Evolutionary conservation across 2,329 filamentous ascomycete genomes (phyloP), one percentile per base, ranked within the genome.

Genomic region (Pseudogymnoascus destructans): DNA sequence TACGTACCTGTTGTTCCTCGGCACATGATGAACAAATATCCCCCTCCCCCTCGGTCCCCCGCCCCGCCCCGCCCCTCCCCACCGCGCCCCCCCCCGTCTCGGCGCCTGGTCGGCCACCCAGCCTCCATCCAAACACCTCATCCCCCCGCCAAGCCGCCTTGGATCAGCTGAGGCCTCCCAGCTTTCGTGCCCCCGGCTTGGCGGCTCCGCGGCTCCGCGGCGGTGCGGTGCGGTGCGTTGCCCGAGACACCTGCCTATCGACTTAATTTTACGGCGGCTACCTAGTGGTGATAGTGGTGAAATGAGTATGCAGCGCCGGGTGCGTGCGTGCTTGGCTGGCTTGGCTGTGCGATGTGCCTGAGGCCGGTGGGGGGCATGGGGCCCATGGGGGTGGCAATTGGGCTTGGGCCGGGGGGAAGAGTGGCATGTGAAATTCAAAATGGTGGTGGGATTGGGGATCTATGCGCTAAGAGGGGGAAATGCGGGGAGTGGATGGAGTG

Each of bases 401-500:
- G 36, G 17, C 36, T 40, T 40, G 36, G 36, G n/a, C n/a, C 36
- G 36, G 36, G 17, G 36, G 36, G 36, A 5, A 6, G 10, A 15
- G 42, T 49, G 42, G 42, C 42, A 49, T 49, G 42, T 49, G 42
- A 49, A 49, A 15, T 27, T 27, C 10, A 3, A 49, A 13, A 25
- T 49, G 13, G 38, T 40, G 36, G 27, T 33, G 32, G 38, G 38
- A 42, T 46, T 46, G 40, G 21, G 8, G 42, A 49, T 49, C 42
- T 27, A 27, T n/a, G 3, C 42, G 42, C 42, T 49, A 49, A n/a
- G 21, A 49, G 21, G 42, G 42, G 42, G 42, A 27, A 49, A 49
- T 49, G 42, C 42, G 42, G 42, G 42, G 42, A 49, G 42, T 49
- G 23, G 42, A n/a, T n/a, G n/a, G n/a, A n/a, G n/a, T n/a, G n/a